Base-by-base conservation (phyloP, 2,329 filamentous ascomycete species). In the Colletotrichum sp. region DNA sequence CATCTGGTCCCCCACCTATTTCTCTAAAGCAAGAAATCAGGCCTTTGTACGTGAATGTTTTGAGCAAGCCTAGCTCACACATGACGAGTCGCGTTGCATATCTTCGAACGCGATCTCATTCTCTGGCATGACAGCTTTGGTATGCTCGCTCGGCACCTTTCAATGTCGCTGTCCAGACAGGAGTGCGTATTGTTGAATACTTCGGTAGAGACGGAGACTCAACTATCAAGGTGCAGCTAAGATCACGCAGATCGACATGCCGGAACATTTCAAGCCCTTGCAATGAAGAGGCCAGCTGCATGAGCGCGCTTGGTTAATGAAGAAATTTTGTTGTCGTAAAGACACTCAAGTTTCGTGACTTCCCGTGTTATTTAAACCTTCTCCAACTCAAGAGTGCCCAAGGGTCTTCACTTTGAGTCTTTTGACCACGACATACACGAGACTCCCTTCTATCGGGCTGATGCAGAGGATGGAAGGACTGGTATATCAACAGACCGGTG, bases 401-500 rank as follows among this genome's bases (percentile, higher is more conserved):
- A 18, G 36, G 16, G 2, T 2, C 3, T 38, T 16, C 6, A 16
- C 34, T 38, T 2, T 16, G 15, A 38, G 36, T 18, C 8, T 18
- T 18, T 38, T 18, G 4, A 38, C 8, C 8, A 9, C 16, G 2
- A 18, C 8, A 38, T 18, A 18, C 36, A 16, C 34, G 15, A 5
- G 0, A 18, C 7, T 1, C 15, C 15, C 0, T 38, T 16, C 4
- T 18, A 38, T 7, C 15, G 15, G 34, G 6, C 34, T 15, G 34
- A 36, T 16, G 13, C 34, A 15, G 13, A 36, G 36, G 36, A 38
- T 9, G 1, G 8, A 38, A 38, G 8, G 8, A 18, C 8, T 43
- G 3, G 38, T 6, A 43, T 43, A 43, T 43, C 0, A n/a, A n/a
- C 16, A 43, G 4, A 1, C 5, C 8, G 0, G 4, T 5, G 8